Conservation (phyloP, 176 grass and related monocot species). For the Neostapfia colusana region DNA sequence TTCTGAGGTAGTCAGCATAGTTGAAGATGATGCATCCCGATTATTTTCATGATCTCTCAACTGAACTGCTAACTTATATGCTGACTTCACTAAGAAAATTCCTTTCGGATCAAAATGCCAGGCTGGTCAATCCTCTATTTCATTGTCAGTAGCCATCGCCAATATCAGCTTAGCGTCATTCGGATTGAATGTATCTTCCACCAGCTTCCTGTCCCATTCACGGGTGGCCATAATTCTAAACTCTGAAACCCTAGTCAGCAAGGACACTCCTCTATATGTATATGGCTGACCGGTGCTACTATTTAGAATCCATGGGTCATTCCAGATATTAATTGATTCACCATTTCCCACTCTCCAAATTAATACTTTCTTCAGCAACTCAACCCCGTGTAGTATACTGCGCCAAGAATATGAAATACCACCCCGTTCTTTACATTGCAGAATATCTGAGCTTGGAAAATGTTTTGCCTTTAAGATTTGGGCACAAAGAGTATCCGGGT, state of each 20-base stretch:
- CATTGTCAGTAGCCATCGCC: fast-evolving
- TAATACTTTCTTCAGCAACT: no score
- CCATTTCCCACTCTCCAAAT: no score
- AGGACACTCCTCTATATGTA: fast-evolving
- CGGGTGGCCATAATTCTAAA: neutral
- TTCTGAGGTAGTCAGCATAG: no score
- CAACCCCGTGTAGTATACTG: no score
- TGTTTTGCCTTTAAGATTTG: no score
- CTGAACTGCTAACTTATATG: neutral
- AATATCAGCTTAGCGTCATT: neutral
- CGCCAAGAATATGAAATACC: no score
- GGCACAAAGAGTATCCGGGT: no score
- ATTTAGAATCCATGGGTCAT: neutral
- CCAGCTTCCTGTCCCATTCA: neutral
- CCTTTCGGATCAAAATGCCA: neutral
- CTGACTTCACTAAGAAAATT: neutral
- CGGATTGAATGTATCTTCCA: neutral
- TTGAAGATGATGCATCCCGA: neutral
- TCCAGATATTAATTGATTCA: no score
- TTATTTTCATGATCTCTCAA: neutral
- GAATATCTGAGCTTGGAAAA: no score
- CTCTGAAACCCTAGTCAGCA: neutral
- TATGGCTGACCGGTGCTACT: neutral
- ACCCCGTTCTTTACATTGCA: no score
- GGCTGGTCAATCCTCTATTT: neutral